Conservation (phyloP, 495 filamentous ascomycete genomes). For the Copromyces sp. region DNA sequence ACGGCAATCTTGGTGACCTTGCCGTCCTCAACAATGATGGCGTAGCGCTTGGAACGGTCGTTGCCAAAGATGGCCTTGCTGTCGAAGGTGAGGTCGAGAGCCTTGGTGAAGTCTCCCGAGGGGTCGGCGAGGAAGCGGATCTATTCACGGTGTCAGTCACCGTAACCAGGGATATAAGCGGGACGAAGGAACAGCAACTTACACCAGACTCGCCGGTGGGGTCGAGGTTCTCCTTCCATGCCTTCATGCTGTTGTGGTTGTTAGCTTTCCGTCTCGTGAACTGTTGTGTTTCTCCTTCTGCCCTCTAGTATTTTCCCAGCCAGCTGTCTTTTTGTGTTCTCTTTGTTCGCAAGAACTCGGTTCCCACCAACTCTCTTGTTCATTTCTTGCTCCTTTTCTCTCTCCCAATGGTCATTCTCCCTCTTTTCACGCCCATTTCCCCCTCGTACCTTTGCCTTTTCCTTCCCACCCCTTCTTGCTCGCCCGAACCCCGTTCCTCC, state of each 20-base stretch:
- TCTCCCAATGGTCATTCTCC: too few relatives aligned
- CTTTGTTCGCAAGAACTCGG: too few relatives aligned
- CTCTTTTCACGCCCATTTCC: too few relatives aligned
- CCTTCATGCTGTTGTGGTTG: slow-evolving; percentile 57
- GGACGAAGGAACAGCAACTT: slow-evolving; percentile 27
- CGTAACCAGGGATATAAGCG: neutral
- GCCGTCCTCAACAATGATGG: slow-evolving; percentile 65
- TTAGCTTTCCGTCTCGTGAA: neutral
- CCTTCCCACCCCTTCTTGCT: neutral
- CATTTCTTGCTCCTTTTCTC: too few relatives aligned
- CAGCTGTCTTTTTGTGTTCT: too few relatives aligned
- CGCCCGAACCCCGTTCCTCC: neutral
- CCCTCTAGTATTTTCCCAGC: neutral
- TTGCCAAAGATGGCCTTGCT: slow-evolving; percentile 76
- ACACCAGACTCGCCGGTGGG: slow-evolving; percentile 62
- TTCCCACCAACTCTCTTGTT: too few relatives aligned
- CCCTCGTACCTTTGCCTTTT: neutral
- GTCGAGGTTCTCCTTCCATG: slow-evolving; percentile 69
- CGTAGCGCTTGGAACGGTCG: slow-evolving; percentile 80
- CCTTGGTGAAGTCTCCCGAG: slow-evolving; percentile 68
- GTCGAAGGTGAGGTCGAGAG: slow-evolving; percentile 78
- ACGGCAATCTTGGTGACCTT: slow-evolving; percentile 67
- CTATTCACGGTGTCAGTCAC: slow-evolving; percentile 11
- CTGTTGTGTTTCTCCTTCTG: too few relatives aligned
- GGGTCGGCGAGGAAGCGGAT: slow-evolving; percentile 91